Percentiles rank a stretch among this genome's conserved stretches.
Evolutionary conservation across 1,284 basidiomycete genomes (phyloP).

Genomic region (Leccinum griseonigrum): DNA sequence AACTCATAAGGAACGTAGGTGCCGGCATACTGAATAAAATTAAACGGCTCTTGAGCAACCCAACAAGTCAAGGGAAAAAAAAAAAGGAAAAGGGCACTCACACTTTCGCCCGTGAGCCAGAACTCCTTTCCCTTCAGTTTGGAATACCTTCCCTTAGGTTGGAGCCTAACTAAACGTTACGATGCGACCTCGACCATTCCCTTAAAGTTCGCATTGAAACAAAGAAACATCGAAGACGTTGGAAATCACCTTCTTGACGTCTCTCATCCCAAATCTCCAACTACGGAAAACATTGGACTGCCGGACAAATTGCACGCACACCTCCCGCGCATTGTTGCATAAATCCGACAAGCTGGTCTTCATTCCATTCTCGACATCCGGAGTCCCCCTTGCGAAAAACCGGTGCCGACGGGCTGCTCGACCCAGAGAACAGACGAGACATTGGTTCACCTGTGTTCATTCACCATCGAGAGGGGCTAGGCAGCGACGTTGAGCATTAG

Average conservation of each 20-base stretch:
- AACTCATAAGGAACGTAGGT: constrained; percentile 55
- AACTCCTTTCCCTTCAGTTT: constrained; percentile 71
- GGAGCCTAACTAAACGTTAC: constrained; percentile 30
- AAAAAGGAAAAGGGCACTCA: constrained; percentile 25
- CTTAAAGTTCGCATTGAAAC: constrained; percentile 41
- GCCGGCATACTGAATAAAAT: constrained; percentile 49
- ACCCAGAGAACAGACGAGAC: constrained; percentile 77
- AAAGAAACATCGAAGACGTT: constrained; percentile 38
- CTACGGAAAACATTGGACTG: constrained; percentile 45
- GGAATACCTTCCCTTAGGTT: constrained; percentile 39
- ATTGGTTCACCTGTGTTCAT: too few relatives aligned
- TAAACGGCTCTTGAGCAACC: constrained; percentile 1
- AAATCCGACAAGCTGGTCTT: constrained; percentile 47
- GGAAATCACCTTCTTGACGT: constrained; percentile 38
- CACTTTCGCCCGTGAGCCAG: constrained; percentile 70
- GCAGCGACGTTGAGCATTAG: neutral
- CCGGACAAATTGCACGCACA: constrained; percentile 35
- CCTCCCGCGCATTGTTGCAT: constrained; percentile 51
- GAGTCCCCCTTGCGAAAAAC: constrained; percentile 65
- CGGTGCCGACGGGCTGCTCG: constrained; percentile 84
- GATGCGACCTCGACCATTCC: constrained; percentile 31
- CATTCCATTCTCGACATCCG: too few relatives aligned
- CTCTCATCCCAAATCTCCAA: constrained; percentile 40
- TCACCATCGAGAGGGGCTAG: constrained; percentile 50
- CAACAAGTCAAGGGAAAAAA: too few relatives aligned